Evolutionary conservation across 1,284 basidiomycete species (phyloP).

Genomic region (Schizopora paradoxa): DNA sequence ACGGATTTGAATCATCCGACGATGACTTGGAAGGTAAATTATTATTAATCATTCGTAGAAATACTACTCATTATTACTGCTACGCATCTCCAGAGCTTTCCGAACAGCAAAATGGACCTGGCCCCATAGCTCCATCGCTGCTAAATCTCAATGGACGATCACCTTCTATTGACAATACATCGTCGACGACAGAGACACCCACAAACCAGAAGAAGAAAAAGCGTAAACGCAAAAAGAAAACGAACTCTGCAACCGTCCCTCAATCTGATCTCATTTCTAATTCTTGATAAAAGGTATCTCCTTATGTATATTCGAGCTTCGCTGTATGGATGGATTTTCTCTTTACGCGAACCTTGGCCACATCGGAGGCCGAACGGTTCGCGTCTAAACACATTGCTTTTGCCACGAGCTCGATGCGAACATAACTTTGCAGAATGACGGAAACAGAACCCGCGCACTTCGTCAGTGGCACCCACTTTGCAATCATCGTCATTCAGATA

Average conservation of each 20-base stretch:
- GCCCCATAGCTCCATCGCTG: conserved; percentile 41
- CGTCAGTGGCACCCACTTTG: background rate
- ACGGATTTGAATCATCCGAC: too few species aligned
- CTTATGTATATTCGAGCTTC: background rate
- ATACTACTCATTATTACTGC: too few species aligned
- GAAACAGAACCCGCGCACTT: background rate
- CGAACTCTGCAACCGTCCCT: conserved; percentile 25
- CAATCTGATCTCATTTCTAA: background rate
- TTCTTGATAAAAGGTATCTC: background rate
- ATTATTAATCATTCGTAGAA: too few species aligned
- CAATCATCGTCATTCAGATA: too few species aligned
- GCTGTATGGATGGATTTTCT: conserved; percentile 1
- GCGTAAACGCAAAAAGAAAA: conserved; percentile 54
- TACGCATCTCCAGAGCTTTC: too few species aligned
- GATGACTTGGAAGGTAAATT: background rate
- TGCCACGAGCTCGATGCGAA: too few species aligned
- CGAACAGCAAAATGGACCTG: too few species aligned
- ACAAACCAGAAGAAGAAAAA: conserved; percentile 37
- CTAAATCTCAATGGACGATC: conserved; percentile 55
- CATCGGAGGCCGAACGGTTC: too few species aligned
- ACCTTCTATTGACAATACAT: conserved; percentile 27
- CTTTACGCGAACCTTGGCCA: too few species aligned
- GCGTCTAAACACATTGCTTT: too few species aligned
- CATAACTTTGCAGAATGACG: background rate
- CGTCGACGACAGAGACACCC: conserved; percentile 26